Conservation (phyloP, 2,329 filamentous ascomycete species). For the Talaromyces rugulosus region DNA sequence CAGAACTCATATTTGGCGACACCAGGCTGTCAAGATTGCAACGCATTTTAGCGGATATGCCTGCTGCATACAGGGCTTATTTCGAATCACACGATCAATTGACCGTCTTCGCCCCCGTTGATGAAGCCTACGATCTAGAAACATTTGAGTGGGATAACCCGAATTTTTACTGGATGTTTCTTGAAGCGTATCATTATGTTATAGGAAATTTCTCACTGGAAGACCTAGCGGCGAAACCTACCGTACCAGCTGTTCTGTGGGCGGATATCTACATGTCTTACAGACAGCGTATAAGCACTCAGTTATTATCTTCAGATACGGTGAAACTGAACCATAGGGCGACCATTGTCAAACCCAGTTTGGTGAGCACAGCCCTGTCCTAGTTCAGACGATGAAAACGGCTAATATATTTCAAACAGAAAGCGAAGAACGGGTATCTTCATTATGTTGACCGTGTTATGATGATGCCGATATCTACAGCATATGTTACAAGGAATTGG, state of each 20-base stretch:
- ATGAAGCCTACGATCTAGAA: neutral
- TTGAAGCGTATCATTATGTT: neutral
- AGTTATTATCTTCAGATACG: neutral
- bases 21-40: neutral
- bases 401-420: neutral
- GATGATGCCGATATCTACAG: neutral
- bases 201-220: neutral
- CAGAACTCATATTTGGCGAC: neutral
- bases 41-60: neutral
- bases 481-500: neutral
- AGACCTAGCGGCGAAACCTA: neutral
- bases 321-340: neutral
- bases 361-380: neutral
- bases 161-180: neutral
- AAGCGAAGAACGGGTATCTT: neutral
- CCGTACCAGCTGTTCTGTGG: neutral
- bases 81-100: neutral
- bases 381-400: neutral
- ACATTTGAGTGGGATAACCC: neutral
- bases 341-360: neutral
- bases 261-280: slow-evolving; percentile 1
- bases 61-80: neutral
- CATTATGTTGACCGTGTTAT: neutral
- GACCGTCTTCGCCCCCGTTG: neutral
- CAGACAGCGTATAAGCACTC: neutral